Conservation (phyloP, 495 filamentous ascomycete species). For the Aspergillus cristatus region DNA sequence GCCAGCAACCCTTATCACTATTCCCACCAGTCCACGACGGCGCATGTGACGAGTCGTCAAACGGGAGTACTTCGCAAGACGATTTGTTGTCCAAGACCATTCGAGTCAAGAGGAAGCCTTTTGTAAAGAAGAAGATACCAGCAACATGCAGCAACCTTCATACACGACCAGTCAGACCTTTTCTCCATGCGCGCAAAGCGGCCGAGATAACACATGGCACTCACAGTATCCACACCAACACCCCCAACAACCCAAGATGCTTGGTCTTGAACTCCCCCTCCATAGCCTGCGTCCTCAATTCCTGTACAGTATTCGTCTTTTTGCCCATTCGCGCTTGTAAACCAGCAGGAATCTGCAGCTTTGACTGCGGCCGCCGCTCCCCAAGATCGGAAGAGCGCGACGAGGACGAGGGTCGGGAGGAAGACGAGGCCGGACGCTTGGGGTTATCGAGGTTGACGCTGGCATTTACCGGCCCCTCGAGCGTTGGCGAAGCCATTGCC, state of each 20-base stretch:
- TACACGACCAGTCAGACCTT: constrained; percentile 3
- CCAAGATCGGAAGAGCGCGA: constrained; percentile 1
- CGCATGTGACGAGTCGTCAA: constrained; percentile 29
- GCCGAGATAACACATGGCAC: constrained; percentile 6
- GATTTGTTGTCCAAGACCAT: constrained; percentile 85
- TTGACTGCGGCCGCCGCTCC: constrained; percentile 6
- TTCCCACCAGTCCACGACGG: constrained; percentile 26
- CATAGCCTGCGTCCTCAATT: constrained; percentile 14
- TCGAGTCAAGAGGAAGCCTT: constrained; percentile 91
- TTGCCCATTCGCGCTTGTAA: constrained; percentile 3
- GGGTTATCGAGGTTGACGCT: constrained; percentile 3
- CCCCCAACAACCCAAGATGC: constrained; percentile 31
- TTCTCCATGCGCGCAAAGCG: not conserved
- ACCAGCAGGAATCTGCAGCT: constrained; percentile 6
- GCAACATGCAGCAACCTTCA: constrained; percentile 61
- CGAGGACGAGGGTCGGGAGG: constrained; percentile 1
- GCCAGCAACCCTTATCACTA: constrained; percentile 75
- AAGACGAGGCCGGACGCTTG: not conserved
- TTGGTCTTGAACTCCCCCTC: constrained; percentile 35
- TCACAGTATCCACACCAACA: constrained; percentile 38
- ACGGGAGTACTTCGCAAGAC: constrained; percentile 63
- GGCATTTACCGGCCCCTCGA: not conserved
- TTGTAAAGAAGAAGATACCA: constrained; percentile 87
- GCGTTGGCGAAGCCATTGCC: constrained; percentile 7
- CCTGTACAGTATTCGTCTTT: constrained; percentile 10